These are phyloP conservation scores for Coniochaeta ligniaria DNA, from an alignment of 2,329 filamentous ascomycete genomes.

Conservation along the genomic window DNA sequence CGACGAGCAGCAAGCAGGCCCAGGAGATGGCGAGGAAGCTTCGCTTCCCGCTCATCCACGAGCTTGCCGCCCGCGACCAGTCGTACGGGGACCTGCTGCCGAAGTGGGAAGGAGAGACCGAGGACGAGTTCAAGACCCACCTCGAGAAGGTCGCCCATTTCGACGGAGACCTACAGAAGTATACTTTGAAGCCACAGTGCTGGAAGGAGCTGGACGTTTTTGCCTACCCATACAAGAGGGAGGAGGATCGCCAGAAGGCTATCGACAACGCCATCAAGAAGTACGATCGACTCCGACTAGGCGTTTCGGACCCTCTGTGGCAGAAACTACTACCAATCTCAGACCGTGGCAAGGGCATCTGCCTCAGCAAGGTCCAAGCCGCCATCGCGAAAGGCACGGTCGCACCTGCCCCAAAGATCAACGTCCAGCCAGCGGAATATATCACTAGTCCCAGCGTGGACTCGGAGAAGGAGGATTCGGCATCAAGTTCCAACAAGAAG, in stretches of 20 bases:
- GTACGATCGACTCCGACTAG: slow-evolving; percentile 53
- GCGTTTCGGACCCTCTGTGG: slow-evolving; percentile 51
- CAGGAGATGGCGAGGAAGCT: slow-evolving; percentile 40
- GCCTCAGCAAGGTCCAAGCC: slow-evolving; percentile 54
- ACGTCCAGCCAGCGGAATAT: slow-evolving; percentile 43
- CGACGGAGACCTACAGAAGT: slow-evolving; percentile 40
- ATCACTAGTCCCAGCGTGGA: slow-evolving; percentile 28
- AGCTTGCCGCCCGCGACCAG: slow-evolving; percentile 48
- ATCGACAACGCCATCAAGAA: slow-evolving; percentile 54
- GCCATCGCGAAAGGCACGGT: slow-evolving; percentile 47
- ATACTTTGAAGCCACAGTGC: slow-evolving; percentile 46
- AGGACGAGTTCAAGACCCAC: slow-evolving; percentile 45
- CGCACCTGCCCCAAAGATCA: slow-evolving; percentile 37
- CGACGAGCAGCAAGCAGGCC: slow-evolving; percentile 41
- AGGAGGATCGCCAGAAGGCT: slow-evolving; percentile 49
- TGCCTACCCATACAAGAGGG: slow-evolving; percentile 48
- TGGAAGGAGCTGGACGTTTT: slow-evolving; percentile 61
- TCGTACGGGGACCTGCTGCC: slow-evolving; percentile 39
- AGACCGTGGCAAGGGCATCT: slow-evolving; percentile 53
- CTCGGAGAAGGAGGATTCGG: slow-evolving; percentile 20
- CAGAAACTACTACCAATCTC: slow-evolving; percentile 50
- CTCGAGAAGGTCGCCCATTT: slow-evolving; percentile 53
- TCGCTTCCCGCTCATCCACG: slow-evolving; percentile 47
- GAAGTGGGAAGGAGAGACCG: slow-evolving; percentile 38
- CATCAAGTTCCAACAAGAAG: slow-evolving; percentile 16